A percentile compares a stretch with the other conserved stretches of the same genome.
phyloP scores from a whole-genome alignment of 495 filamentous ascomycete genomes.

The Penicillium roqueforti region DNA sequence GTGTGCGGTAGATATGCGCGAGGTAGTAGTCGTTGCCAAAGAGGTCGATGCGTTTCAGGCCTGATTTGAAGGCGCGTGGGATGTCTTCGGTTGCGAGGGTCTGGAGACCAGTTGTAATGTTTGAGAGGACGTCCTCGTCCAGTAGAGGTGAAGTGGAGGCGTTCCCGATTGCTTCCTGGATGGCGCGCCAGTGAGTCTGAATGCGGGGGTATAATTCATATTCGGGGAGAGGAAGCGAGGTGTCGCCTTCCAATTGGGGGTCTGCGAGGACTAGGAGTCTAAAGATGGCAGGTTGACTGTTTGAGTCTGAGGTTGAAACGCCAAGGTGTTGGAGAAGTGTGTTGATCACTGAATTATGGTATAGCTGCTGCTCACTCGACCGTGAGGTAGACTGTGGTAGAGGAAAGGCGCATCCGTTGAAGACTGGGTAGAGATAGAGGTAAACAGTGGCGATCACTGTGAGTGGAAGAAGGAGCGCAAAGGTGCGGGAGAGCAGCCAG shows the following conservation, averaged over 20 bases:
- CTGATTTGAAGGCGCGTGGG: constrained; percentile 54
- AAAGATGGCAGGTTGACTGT: constrained; percentile 55
- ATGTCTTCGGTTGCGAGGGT: constrained; percentile 60
- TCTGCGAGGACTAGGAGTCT: constrained; percentile 87
- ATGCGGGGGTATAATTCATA: constrained; percentile 58
- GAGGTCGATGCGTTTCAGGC: constrained; percentile 78
- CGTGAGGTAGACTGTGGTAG: constrained; percentile 34
- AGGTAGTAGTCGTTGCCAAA: constrained; percentile 94
- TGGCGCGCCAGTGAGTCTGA: constrained; percentile 44
- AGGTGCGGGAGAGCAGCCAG: constrained; percentile 54
- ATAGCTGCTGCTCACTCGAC: background rate
- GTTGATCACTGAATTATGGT: constrained; percentile 38
- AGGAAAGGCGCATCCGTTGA: constrained; percentile 80
- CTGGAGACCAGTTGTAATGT: constrained; percentile 45
- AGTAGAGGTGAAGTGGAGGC: constrained; percentile 14
- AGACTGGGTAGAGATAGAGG: constrained; percentile 84
- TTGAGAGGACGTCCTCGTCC: constrained; percentile 28
- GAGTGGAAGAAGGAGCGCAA: constrained; percentile 65
- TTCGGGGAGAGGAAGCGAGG: constrained; percentile 62
- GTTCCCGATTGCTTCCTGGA: constrained; percentile 24
- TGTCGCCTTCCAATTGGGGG: constrained; percentile 93
- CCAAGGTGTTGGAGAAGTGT: constrained; percentile 48
- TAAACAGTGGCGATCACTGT: constrained; percentile 65
- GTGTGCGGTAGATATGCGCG: constrained; percentile 83
- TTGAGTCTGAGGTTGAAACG: constrained; percentile 20